Base-by-base conservation (phyloP, 768 basidiomycete species). In the Suillus variegatus region DNA sequence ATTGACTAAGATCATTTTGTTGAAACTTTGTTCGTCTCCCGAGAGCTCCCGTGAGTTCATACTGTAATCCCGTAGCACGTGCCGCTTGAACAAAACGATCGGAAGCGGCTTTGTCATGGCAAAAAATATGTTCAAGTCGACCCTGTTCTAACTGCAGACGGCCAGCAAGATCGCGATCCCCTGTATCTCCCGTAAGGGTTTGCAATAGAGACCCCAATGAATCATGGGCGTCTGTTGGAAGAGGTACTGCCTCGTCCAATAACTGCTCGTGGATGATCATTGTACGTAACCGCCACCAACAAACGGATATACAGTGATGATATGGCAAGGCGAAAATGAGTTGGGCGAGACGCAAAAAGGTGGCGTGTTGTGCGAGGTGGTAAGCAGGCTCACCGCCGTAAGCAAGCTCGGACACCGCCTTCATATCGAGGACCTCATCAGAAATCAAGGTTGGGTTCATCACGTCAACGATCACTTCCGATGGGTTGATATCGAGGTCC, bases 21-120 rank as follows among this genome's bases (percentile, higher is more conserved):
- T 99, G 97, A 77, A 92, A 99, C 76, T 94, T 97, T 13, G 97
- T 99, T 66, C 94, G 86, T 77, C 91, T 94, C 47, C 97, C 97
- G 61, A 96, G 82, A 12, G 95, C 93, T 9, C 97, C 97, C 0
- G 94, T 96, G 61, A 99, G 82, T 76, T 95, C 93, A 74, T 94
- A 99, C 76, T 91, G 86, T 68, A 99, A 76, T 4, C 89, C 90
- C 18, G 90, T 92, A 41, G 88, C 85, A 58, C 84, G 83, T 0
- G 94, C 92, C 0, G 96, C 94, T 18, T 82, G 81, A 44, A 94
- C 82, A 70, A 98, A 98, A 63, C 81, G 80, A 52, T 90, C 88
- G 13, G 89, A 87, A 6, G 97, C 95, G 1, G 80, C 73, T 74
- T 88, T 92, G 76, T 97, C 94, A 71, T 91, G 87, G 16, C 82